These are phyloP conservation scores for Crucihimalaya himalaica DNA, from an alignment of 345 rosid species.

Conservation along the genomic window DNA sequence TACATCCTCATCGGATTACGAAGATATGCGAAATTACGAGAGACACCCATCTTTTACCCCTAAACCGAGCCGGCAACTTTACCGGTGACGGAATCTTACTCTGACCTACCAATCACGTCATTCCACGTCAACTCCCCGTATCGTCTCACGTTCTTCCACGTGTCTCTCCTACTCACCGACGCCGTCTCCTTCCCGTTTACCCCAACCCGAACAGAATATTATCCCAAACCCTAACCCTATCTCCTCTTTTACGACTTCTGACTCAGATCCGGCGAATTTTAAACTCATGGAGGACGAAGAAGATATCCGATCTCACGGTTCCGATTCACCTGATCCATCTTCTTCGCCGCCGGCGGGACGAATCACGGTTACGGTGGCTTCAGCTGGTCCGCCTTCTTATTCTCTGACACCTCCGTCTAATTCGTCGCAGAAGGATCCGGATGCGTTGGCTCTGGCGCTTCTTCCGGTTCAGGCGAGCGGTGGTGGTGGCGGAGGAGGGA, in stretches of 20 bases:
- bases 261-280: slow-evolving; percentile 26
- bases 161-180: slow-evolving; percentile 55
- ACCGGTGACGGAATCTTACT: slow-evolving; percentile 55
- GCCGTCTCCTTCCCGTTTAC: slow-evolving; percentile 59
- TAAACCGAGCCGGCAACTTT: slow-evolving; percentile 49
- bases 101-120: slow-evolving; percentile 41
- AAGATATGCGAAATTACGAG: slow-evolving; percentile 24
- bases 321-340: slow-evolving; percentile 42
- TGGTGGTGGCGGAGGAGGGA: slow-evolving; percentile 19
- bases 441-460: slow-evolving; percentile 46
- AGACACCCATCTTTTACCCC: slow-evolving; percentile 17
- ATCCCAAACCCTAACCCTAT: slow-evolving; percentile 36
- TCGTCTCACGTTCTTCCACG: slow-evolving; percentile 46
- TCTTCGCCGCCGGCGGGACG: slow-evolving; percentile 48
- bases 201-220: slow-evolving; percentile 22
- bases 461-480: slow-evolving; percentile 45
- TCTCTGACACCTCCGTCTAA: slow-evolving; percentile 36
- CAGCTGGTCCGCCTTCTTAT: slow-evolving; percentile 43
- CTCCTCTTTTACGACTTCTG: slow-evolving; percentile 25
- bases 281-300: slow-evolving; percentile 60
- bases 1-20: slow-evolving; percentile 24
- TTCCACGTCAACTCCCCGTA: slow-evolving; percentile 38
- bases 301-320: slow-evolving; percentile 52
- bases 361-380: slow-evolving; percentile 51
- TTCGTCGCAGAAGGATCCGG: slow-evolving; percentile 36